Percentiles rank a stretch among this genome's conserved stretches.
phyloP scores from a whole-genome alignment of 2,329 filamentous ascomycete genomes.

The Aspergillus udagawae region DNA sequence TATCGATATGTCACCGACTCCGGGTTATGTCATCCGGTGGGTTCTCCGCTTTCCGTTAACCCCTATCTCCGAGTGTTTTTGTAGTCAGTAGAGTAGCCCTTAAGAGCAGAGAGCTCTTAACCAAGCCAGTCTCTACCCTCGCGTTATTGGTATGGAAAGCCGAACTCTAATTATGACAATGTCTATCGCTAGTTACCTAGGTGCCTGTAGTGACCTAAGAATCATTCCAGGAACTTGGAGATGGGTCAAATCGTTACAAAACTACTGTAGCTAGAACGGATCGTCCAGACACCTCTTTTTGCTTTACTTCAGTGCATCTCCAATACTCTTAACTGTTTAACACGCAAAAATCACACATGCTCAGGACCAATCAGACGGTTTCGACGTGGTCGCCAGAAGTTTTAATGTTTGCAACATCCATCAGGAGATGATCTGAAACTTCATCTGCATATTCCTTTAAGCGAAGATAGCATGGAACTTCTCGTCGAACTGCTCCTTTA shows the following conservation, averaged over 20 bases:
- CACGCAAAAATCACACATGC: background rate
- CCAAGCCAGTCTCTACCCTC: background rate
- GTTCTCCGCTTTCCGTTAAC: conserved; percentile 14
- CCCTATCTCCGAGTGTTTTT: conserved; percentile 15
- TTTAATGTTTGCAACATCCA: background rate
- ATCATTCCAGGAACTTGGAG: no score
- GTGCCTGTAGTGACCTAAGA: no score
- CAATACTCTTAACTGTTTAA: background rate
- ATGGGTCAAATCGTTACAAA: background rate
- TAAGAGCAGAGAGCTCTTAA: background rate
- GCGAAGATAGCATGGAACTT: conserved; percentile 35
- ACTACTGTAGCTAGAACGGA: background rate
- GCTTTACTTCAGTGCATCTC: background rate
- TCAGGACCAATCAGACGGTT: background rate
- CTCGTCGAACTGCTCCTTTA: conserved; percentile 29
- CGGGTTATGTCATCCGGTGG: conserved; percentile 4
- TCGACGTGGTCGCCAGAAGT: background rate
- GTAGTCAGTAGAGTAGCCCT: no score
- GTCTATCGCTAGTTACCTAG: background rate
- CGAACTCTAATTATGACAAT: no score
- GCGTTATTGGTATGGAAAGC: background rate
- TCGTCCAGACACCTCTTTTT: background rate
- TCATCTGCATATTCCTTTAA: conserved; percentile 4
- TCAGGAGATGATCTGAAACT: background rate
- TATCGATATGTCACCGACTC: conserved; percentile 16